Base-by-base conservation (phyloP, 768 basidiomycete species). In the Tephrocybe rancida region DNA sequence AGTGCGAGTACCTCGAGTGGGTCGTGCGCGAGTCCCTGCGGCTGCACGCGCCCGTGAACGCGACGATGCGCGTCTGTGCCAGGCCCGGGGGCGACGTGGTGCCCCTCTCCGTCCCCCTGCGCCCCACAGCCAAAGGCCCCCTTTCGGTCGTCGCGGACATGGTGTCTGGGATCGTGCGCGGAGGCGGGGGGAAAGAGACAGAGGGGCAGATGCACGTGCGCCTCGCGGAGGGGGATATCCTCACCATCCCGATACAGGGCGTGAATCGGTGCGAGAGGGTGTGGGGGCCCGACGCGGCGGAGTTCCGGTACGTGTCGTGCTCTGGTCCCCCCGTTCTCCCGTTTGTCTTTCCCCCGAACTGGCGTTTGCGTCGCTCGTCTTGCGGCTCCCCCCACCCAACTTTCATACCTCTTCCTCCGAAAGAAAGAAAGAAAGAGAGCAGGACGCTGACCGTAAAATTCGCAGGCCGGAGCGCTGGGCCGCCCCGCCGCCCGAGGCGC, bases 241-340 rank as follows among this genome's bases (percentile, higher is more conserved):
- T 88, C 63, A 79, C 79, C 1, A 73, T 90, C 44, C 82, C 83
- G 6, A 81, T 85, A 44, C 75, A 79, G 57, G 78, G 82, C 0
- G 75, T 86, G 62, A 87, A 91, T 67, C 78, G 79, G 61, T 74
- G 72, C 56, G 51, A 52, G 47, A 70, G 68, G 27, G 68, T 86
- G 18, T 92, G 87, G 83, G 88, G 89, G 13, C 73, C 72, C 24
- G 86, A 91, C 62, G 85, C 86, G n/a, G 63, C 73, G 37, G 71
- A 69, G 56, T 90, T 90, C 73, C 73, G 80, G 71, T 80, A 70
- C 47, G 76, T 64, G 41, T 61, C 44, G 29, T 13, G 5, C 13
- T 62, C n/a, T n/a, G n/a, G n/a, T n/a, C n/a, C n/a, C n/a, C 35
- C 7, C 35, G 4, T 16, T 37, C 13, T 30, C 35, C 35, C 35